Evolutionary conservation across 148 eudicot genomes (phyloP), one percentile per base, ranked within the genome.

Genomic region (Chenopodium berlandieri): DNA sequence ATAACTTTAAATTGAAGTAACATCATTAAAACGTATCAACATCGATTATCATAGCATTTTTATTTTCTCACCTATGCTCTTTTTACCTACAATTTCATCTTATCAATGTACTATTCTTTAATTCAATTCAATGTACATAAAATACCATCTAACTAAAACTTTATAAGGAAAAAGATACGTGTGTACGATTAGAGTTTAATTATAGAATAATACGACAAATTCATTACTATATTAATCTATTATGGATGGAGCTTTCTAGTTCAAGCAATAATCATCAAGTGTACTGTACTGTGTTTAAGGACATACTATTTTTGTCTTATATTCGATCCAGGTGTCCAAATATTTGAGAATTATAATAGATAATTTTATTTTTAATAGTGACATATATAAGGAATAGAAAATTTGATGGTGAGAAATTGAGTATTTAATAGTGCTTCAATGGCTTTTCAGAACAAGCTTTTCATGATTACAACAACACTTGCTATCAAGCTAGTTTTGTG

Each of bases 151-250:
- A 27, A 22, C 60, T 23, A 54, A 77, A 54, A 63, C 19, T 5
- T 77, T 54, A 20, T 71, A 34, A 62, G 71, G 47, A 77, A 12
- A 77, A 71, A 71, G 50, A 71, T 71, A 71, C 74, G 12, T 37
- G 12, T 37, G 46, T 40, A 71, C 23, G 22, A 71, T 40, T 37
- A 71, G 17, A 71, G 25, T 40, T 40, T 40, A 40, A n/a, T 34
- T 16, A 16, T 22, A 60, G 3, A 60, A 60, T 60, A 60, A 62
- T 62, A 6, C 65, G 52, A 10, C 56, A 52, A 10, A 52, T 14
- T 52, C 56, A 40, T 40, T 40, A 40, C 44, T 40, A 9, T 48
- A 48, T 17, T 17, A 56, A 16, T 56, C 22, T 56, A 56, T 13
- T 17, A 56, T 48, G 52, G 14, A 48, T 62, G 65, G 65, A 62